phyloP scores from a whole-genome alignment of 768 basidiomycete species.

The Galerina sulciceps region DNA sequence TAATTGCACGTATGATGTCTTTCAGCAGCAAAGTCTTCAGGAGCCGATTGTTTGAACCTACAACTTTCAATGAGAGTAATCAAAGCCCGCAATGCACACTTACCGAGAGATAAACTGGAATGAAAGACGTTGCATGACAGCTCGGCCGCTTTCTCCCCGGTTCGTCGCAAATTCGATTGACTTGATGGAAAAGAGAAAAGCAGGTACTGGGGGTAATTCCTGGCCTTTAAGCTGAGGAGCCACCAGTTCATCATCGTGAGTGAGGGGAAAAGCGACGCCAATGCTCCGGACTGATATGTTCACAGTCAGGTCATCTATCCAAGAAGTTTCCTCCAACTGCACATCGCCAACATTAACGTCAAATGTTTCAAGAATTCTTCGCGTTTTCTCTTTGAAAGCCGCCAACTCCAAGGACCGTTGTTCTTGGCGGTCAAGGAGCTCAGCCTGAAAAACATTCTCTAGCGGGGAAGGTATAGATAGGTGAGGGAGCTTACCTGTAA shows the following conservation, averaged over 20 bases:
- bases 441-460: slow-evolving; percentile 49
- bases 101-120: slow-evolving; percentile 87
- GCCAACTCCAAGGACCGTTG: slow-evolving; percentile 78
- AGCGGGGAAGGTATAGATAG: neutral
- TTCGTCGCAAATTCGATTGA: slow-evolving; percentile 74
- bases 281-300: slow-evolving; percentile 64
- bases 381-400: slow-evolving; percentile 84
- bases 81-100: slow-evolving; percentile 23
- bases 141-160: slow-evolving; percentile 79
- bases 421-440: slow-evolving; percentile 74
- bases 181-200: slow-evolving; percentile 85
- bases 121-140: slow-evolving; percentile 70
- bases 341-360: slow-evolving; percentile 61
- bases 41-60: slow-evolving; percentile 79
- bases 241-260: slow-evolving; percentile 60
- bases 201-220: slow-evolving; percentile 58
- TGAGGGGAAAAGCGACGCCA: slow-evolving; percentile 90
- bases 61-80: slow-evolving; percentile 12
- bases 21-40: slow-evolving; percentile 73
- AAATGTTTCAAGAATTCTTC: slow-evolving; percentile 72
- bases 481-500: slow-evolving; percentile 60
- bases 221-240: slow-evolving; percentile 44
- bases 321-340: slow-evolving; percentile 41
- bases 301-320: slow-evolving; percentile 61
- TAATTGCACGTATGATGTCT: slow-evolving; percentile 72